Base-by-base conservation (phyloP, 2,329 filamentous ascomycete genomes). In the Cladosporium cucumerinum region DNA sequence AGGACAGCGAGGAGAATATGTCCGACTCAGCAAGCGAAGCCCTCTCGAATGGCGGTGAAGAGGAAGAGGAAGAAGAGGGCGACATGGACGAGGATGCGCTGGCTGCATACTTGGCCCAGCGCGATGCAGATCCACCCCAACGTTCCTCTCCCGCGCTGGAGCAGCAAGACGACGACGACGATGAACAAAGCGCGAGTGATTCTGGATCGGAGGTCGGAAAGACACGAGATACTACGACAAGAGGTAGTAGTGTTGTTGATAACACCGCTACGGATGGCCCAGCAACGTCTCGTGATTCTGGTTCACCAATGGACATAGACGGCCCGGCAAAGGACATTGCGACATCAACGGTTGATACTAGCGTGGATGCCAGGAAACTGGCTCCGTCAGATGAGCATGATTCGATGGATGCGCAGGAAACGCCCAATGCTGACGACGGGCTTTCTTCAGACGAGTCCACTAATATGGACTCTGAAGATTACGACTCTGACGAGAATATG, bases 21-120 rank as follows among this genome's bases (percentile, higher is more conserved):
- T 84, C 86, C 66, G 88, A 89, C 83, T 87, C 87, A 30, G 86
- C 84, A 2, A 87, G 87, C 23, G 85, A 75, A 57, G 79, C 85
- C 5, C 85, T 86, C 32, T 78, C 77, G n/a, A 76, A 74, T n/a
- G 79, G 81, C 65, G 82, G 80, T 30, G 80, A 80, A 11, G 70
- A 76, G 28, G 63, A 86, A 46, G 79, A 78, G 25, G 77, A 75
- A 26, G 80, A 81, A 65, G 83, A 80, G 23, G 81, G 81, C 8
- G 73, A 78, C 14, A 86, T 83, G 10, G 87, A 90, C 65, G 89
- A 89, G 25, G 72, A 75, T 21, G 72, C 70, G 23, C 65, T 74
- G 39, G 69, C 68, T 34, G 72, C 72, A 36, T 75, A 75, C 58
- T 65, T 73, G 28, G 69, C 68, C 23, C 67, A 72, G 57, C 65